These are phyloP conservation scores for Yamadazyma laniorum DNA, from an alignment of 805 yeast genomes.

Conservation along the genomic window DNA sequence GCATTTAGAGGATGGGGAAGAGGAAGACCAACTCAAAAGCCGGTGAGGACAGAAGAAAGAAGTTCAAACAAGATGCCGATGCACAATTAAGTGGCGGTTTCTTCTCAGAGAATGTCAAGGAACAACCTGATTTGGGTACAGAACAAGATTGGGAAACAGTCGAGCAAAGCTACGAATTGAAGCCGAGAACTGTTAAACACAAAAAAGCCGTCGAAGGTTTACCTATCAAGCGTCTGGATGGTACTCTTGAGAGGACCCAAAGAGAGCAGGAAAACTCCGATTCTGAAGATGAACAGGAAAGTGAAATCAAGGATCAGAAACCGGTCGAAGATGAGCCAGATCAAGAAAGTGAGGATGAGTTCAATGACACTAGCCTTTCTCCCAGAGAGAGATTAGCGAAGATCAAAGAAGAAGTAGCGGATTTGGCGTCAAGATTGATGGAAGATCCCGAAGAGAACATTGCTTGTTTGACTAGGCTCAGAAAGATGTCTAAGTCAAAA, in stretches of 20 bases:
- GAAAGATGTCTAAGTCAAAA: slow-evolving; percentile 67
- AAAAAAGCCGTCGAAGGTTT: slow-evolving; percentile 60
- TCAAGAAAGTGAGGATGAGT: slow-evolving; percentile 30
- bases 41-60: slow-evolving; percentile 34
- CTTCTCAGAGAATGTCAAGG: not conserved
- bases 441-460: slow-evolving; percentile 91
- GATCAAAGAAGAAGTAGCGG: slow-evolving; percentile 82
- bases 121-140: slow-evolving; percentile 53
- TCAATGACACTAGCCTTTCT: slow-evolving; percentile 45
- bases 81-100: slow-evolving; percentile 26
- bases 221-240: slow-evolving; percentile 75
- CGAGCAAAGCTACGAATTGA: slow-evolving; percentile 75
- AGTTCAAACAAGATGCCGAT: slow-evolving; percentile 40
- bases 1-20: too few relatives aligned
- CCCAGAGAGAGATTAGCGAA: slow-evolving; percentile 55
- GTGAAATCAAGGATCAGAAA: slow-evolving; percentile 18
- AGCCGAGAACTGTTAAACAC: slow-evolving; percentile 53
- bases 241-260: slow-evolving; percentile 68
- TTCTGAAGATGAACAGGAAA: slow-evolving; percentile 27
- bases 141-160: slow-evolving; percentile 58
- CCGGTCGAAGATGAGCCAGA: slow-evolving; percentile 12
- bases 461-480: slow-evolving; percentile 58
- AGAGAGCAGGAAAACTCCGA: slow-evolving; percentile 27
- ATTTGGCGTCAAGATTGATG: slow-evolving; percentile 68
- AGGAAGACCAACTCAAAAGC: slow-evolving; percentile 23